Evolutionary conservation across 2,329 filamentous ascomycete species (phyloP), one percentile per base, ranked within the genome.

Genomic region (Lasiodiplodia sp.): DNA sequence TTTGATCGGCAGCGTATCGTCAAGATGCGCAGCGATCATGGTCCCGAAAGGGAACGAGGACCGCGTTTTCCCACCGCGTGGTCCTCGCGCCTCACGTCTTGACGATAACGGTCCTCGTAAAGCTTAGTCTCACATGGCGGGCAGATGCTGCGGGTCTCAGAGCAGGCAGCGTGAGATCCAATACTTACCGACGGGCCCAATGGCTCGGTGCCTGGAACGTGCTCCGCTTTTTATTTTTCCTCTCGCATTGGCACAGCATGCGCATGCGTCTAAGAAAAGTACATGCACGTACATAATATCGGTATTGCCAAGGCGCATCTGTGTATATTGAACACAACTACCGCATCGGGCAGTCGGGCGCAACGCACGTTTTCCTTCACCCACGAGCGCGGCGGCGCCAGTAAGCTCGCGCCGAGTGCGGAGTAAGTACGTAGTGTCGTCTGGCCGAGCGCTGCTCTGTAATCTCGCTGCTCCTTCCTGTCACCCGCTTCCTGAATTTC

Each of bases 401-500:
- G 5, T 34, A 47, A 25, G n/a, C 60, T 38, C 31, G 18, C 37
- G 25, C 58, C n/a, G 40, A 14, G 44, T 51, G 60, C 60, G 60
- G 60, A 64, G 60, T 52, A 38, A 21, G n/a, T 52, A 38, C 14
- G 18, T n/a, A 47, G 44, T 47, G 31, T n/a, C 25, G 18, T 38
- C 40, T 31, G n/a, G 37, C 6, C 56, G 11, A 11, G 21, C 16
- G 37, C 37, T 40, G 37, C 7, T 58, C 56, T 44, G 56, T 58
- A 37, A 37, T 60, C 38, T n/a, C n/a, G 11, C 21, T 25, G 23
- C n/a, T 11, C n/a, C 51, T 49, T 64, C 60, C 60, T 52, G 23
- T 64, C 60, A 64, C n/a, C 60, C 60, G 60, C 44, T 63, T 63
- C 60, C 60, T 64, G 60, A n/a, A 38, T 37, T 53, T 52, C 60